Conservation (phyloP, 805 yeast genomes). For the Cyberlindnera saturnus region DNA sequence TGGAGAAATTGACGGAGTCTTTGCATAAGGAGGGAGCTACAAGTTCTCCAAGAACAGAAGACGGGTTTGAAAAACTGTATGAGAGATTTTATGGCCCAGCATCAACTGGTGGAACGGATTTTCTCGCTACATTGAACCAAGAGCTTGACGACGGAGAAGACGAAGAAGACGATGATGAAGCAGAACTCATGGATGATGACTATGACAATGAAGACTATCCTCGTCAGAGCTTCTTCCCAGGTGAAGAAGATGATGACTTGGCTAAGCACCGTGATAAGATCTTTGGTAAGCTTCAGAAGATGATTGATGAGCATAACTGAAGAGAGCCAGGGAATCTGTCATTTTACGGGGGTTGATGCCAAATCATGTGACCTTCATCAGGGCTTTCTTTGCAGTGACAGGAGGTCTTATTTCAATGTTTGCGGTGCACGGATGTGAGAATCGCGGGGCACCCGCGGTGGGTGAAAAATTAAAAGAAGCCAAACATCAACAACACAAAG, state of each 20-base stretch:
- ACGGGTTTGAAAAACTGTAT: conserved; percentile 31
- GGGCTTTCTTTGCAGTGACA: conserved; percentile 2
- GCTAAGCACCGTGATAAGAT: conserved; percentile 61
- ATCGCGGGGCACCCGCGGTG: not conserved
- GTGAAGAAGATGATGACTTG: conserved; percentile 51
- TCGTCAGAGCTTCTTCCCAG: conserved; percentile 49
- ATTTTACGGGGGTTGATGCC: not conserved
- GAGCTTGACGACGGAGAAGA: not conserved
- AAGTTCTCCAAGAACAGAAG: conserved; percentile 3
- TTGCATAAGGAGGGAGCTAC: conserved; percentile 10
- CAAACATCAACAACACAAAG: not conserved
- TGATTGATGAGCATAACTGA: conserved; percentile 38
- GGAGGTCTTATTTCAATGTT: not conserved
- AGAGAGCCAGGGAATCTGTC: not conserved
- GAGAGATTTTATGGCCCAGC: conserved; percentile 74
- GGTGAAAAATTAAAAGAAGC: conserved; percentile 3
- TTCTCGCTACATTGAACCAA: conserved; percentile 29
- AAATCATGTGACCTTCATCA: conserved; percentile 1
- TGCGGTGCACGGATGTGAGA: conserved; percentile 8
- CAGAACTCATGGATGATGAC: conserved; percentile 28
- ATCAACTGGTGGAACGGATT: conserved; percentile 31
- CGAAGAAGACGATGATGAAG: conserved; percentile 72
- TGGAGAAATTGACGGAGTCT: conserved; percentile 14
- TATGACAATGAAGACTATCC: conserved; percentile 29
- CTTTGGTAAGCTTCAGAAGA: conserved; percentile 48